These are phyloP conservation scores for Mortierella claussenii DNA, from an alignment of 192 early-diverging fungal genomes.

Conservation along the genomic window DNA sequence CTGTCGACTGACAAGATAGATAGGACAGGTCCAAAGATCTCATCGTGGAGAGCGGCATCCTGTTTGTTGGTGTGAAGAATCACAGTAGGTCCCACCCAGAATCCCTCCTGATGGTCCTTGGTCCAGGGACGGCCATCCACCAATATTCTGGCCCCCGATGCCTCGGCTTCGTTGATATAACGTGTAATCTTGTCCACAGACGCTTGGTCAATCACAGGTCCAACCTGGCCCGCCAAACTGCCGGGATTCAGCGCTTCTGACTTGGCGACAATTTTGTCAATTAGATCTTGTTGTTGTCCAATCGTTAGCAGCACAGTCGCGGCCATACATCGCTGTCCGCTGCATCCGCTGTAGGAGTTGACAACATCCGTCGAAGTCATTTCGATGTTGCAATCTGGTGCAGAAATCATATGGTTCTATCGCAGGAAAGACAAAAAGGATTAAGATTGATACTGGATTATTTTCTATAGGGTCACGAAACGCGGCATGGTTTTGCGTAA, in stretches of 20 bases:
- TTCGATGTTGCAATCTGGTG: conserved; percentile 79
- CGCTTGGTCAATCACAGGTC: conserved; percentile 79
- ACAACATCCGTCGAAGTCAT: conserved; percentile 85
- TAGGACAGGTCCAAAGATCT: conserved; percentile 88
- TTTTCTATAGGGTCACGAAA: background rate
- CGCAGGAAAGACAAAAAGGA: too few species aligned
- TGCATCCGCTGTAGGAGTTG: conserved; percentile 78
- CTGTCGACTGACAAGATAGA: conserved; percentile 65
- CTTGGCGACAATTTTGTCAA: conserved; percentile 69
- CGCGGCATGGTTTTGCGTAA: background rate
- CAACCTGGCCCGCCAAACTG: conserved; percentile 64
- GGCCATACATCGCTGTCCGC: conserved; percentile 85
- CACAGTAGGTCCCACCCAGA: conserved; percentile 81
- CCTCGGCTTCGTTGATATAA: conserved; percentile 68
- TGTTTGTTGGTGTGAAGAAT: conserved; percentile 65
- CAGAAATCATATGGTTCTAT: conserved; percentile 83
- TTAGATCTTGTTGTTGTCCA: conserved; percentile 72
- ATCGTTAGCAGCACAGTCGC: conserved; percentile 78
- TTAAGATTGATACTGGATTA: too few species aligned
- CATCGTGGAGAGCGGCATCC: conserved; percentile 75
- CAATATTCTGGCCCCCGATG: conserved; percentile 67
- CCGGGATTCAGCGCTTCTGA: conserved; percentile 65
- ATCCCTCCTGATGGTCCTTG: conserved; percentile 58
- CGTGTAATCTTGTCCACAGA: conserved; percentile 70
- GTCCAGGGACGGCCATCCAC: conserved; percentile 73